Conservation (phyloP, 176 grass and related monocot species). For the Cocos nucifera region DNA sequence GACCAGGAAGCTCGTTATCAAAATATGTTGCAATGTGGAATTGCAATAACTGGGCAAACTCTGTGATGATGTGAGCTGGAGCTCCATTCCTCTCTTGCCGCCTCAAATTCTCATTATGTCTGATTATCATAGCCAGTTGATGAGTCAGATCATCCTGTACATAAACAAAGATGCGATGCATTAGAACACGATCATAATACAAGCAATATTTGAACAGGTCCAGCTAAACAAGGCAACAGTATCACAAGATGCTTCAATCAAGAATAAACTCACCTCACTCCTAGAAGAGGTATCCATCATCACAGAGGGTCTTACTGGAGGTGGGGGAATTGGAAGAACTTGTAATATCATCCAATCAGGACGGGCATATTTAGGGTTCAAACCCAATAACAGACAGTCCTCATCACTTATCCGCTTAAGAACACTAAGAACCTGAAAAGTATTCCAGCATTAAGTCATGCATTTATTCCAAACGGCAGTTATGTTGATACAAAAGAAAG, state of each 20-base stretch:
- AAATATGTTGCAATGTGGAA: conserved; percentile 99
- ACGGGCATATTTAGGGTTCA: conserved; percentile 90
- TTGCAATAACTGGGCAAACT: conserved; percentile 93
- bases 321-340: conserved; percentile 95
- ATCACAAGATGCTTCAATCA: not conserved
- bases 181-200: not conserved
- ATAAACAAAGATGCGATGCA: not conserved
- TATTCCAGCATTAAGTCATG: not conserved
- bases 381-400: conserved; percentile 77
- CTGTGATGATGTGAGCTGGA: conserved; percentile 96
- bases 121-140: conserved; percentile 97
- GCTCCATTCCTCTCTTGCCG: conserved; percentile 94
- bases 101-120: conserved; percentile 95
- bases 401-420: conserved; percentile 96
- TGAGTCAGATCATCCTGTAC: conserved; percentile 94
- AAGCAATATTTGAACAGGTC: too few relatives aligned
- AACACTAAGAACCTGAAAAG: conserved; percentile 76
- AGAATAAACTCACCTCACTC: conserved; percentile 59
- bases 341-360: conserved; percentile 99
- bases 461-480: not conserved
- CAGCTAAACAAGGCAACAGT: too few relatives aligned
- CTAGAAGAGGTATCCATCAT: conserved; percentile 99
- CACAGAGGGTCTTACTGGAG: conserved; percentile 96
- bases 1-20: conserved; percentile 95
- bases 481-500: not conserved